Evolutionary conservation across 306 rosid species (phyloP), one percentile per base, ranked within the genome.

Genomic region (Prunus fruticosa): DNA sequence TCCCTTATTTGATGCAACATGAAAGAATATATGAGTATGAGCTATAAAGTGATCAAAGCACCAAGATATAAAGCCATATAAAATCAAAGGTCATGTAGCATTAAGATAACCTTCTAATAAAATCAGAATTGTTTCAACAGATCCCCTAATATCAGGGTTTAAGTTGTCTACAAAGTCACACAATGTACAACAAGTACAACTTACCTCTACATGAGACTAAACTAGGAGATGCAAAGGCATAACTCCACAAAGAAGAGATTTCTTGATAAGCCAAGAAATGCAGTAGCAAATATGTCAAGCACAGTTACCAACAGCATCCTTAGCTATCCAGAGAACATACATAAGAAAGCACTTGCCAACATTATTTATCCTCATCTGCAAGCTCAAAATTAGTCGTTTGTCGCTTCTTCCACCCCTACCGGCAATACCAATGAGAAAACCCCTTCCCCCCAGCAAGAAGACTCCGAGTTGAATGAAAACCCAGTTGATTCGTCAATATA

Each of bases 101-200:
- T 70, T 71, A 58, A 73, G 77, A 73, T 78, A 60, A 86, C 79
- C 61, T 27, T 30, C 76, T 65, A 84, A 84, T 71, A 73, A 83
- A 66, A 87, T 84, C 73, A 75, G 87, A 81, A 80, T 74, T 71
- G 56, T 34, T 57, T 71, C 43, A 77, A 69, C 80, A 78, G 58
- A 65, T 53, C 45, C 60, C 85, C 79, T 82, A 32, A 57, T 77
- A 81, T 51, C 67, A 75, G 78, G 77, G 76, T 81, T 72, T 3
- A 68, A 79, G 82, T 83, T 82, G 84, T 78, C 75, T 75, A 77
- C 76, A 88, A 84, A 84, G 85, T 82, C 78, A 76, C 84, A 83
- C 81, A 82, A 89, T 88, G 89, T 89, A 88, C 91, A 70, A 69
- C 20, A 77, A 71, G 76, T 67, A 79, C 45, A 87, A 71, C 86